Percentiles rank a stretch among this genome's conserved stretches.
Conservation (phyloP, 2,329 filamentous ascomycete species). For the Colletotrichum sp. region DNA sequence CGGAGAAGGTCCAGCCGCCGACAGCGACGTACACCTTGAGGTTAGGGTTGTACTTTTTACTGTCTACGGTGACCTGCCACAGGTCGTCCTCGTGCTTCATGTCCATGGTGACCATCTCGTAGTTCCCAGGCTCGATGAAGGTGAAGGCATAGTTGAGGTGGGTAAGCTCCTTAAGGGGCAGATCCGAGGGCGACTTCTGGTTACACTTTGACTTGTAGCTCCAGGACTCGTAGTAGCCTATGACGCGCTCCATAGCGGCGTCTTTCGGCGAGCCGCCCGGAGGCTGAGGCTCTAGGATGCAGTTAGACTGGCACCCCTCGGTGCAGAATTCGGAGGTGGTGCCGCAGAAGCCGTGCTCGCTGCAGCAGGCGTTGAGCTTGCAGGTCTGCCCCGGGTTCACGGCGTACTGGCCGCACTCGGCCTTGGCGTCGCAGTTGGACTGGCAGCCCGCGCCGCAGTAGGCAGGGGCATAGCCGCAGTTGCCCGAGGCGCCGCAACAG, state of each 20-base stretch:
- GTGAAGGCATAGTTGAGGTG: conserved; percentile 3
- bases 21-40: conserved; percentile 3
- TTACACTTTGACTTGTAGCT: conserved; percentile 31
- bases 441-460: conserved; percentile 30
- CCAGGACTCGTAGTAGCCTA: conserved; percentile 37
- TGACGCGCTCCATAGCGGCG: neutral
- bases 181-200: conserved; percentile 23
- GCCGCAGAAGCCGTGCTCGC: conserved; percentile 37
- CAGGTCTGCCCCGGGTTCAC: conserved; percentile 33
- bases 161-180: conserved; percentile 13
- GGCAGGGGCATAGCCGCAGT: conserved; percentile 26
- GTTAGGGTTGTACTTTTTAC: conserved; percentile 2
- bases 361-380: conserved; percentile 44
- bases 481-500: neutral
- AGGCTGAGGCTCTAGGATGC: neutral
- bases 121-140: conserved; percentile 21
- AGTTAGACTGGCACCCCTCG: conserved; percentile 8
- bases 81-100: neutral
- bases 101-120: conserved; percentile 19
- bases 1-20: conserved; percentile 12
- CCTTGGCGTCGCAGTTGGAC: conserved; percentile 29
- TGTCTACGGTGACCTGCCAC: neutral
- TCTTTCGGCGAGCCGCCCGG: neutral
- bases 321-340: conserved; percentile 22
- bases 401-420: conserved; percentile 31